Base-by-base conservation (phyloP, 1,284 basidiomycete species). In the Vanrija humicola region DNA sequence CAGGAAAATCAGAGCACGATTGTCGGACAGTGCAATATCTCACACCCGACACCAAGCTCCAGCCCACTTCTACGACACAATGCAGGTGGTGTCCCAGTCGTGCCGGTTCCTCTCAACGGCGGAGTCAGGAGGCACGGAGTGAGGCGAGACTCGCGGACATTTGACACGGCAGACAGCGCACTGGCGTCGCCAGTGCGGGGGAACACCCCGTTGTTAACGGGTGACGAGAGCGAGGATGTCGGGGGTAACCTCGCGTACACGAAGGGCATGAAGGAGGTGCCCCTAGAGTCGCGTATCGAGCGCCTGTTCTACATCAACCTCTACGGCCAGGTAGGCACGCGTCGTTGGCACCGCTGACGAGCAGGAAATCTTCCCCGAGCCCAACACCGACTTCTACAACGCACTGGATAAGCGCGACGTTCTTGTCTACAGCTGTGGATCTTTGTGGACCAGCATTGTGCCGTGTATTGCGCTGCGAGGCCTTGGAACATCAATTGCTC, bases 21-120 rank as follows among this genome's bases (percentile, higher is more conserved):
- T 25, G 86, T 97, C 25, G 95, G 95, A 2, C 95, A 98, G 77
- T 97, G 93, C 73, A 91, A 96, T 70, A 97, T 98, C 63, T 96
- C 92, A 0, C 95, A 98, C 73, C 95, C 95, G 0, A 64, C 64
- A 0, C 54, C 63, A 10, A 60, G 61, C 10, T 53, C 58, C 9
- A 34, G 12, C 12, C 34, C 34, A 12, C 34, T 34, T 10, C 12
- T 34, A 5, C 9, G 34, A 34, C 34, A 34, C 14, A 34, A 34
- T 14, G 34, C 34, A 14, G 34, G 34, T 14, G 34, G 34, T 14
- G 34, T 34, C 34, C 34, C 34, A 34, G 34, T 34, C 12, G 34
- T 34, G 9, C 34, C 34, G 14, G 34, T 34, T 2, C 12, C 34
- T 1, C 9, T 34, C 6, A 34, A 34, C 34, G 34, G 34, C 34